Evolutionary conservation across 805 yeast species (phyloP).

Genomic region (Wickerhamomyces canadensis): DNA sequence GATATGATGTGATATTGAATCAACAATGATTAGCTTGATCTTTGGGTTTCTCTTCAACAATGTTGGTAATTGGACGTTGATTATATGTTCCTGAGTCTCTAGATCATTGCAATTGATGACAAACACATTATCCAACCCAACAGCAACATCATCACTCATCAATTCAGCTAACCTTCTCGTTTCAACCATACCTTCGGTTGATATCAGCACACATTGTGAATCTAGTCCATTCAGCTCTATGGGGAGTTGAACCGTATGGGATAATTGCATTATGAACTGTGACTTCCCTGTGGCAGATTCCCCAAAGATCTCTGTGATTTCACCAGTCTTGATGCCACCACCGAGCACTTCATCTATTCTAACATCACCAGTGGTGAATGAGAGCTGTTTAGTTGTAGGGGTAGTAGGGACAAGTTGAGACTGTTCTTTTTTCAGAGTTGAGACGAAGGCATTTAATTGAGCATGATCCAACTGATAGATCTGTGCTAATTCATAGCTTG

Average conservation of each 20-base stretch:
- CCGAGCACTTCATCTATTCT: conserved; percentile 42
- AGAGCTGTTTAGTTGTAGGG: conserved; percentile 4
- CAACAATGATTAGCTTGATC: conserved; percentile 61
- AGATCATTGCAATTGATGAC: conserved; percentile 60
- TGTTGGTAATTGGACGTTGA: conserved; percentile 63
- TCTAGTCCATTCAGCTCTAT: conserved; percentile 41
- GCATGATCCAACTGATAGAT: conserved; percentile 27
- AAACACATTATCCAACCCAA: conserved; percentile 34
- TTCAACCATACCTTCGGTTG: conserved; percentile 73
- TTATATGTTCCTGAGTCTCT: conserved; percentile 68
- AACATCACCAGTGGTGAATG: conserved; percentile 49
- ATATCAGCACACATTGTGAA: conserved; percentile 57
- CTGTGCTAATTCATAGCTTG: conserved; percentile 29
- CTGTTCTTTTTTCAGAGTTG: conserved; percentile 13
- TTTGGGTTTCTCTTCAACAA: conserved; percentile 34
- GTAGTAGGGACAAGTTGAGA: conserved; percentile 9
- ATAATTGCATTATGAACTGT: conserved; percentile 64
- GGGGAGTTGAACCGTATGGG: conserved; percentile 53
- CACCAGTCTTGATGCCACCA: conserved; percentile 53
- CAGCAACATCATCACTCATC: too few relatives aligned
- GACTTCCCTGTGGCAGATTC: conserved; percentile 86
- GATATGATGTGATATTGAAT: conserved; percentile 79
- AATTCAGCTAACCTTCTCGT: conserved; percentile 58
- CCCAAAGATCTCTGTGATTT: conserved; percentile 74
- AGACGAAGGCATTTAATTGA: conserved; percentile 24